phyloP scores from a whole-genome alignment of 2,329 filamentous ascomycete species.

The Penicillium sp. region DNA sequence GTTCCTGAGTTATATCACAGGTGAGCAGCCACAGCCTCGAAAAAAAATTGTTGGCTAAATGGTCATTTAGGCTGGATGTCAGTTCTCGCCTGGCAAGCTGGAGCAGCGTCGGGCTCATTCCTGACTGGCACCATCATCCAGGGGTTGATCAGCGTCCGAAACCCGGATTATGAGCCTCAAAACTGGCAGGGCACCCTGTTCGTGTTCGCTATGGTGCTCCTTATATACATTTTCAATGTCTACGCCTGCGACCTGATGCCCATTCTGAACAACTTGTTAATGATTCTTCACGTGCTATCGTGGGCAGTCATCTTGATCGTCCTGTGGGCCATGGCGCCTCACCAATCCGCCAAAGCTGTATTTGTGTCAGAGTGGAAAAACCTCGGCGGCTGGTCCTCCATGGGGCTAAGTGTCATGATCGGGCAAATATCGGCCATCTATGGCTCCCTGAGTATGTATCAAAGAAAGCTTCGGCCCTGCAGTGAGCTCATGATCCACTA shows the following conservation, averaged over 20 bases:
- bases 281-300: conserved; percentile 40
- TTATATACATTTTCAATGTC: conserved; percentile 55
- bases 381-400: conserved; percentile 39
- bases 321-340: conserved; percentile 35
- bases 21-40: background rate
- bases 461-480: background rate
- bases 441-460: conserved; percentile 26
- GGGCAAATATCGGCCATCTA: conserved; percentile 39
- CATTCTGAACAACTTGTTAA: conserved; percentile 37
- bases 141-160: conserved; percentile 34
- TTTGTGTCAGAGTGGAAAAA: conserved; percentile 38
- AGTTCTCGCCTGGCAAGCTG: conserved; percentile 54
- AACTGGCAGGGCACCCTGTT: conserved; percentile 49
- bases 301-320: conserved; percentile 36
- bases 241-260: conserved; percentile 36
- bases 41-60: background rate
- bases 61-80: conserved; percentile 48
- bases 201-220: conserved; percentile 50
- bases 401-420: conserved; percentile 38
- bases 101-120: conserved; percentile 48
- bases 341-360: conserved; percentile 27
- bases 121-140: conserved; percentile 38
- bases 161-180: conserved; percentile 27
- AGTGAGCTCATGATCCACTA: background rate
- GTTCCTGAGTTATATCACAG: conserved; percentile 56